Base-by-base conservation (phyloP, 345 rosid genomes). In the Crucihimalaya himalaica region DNA sequence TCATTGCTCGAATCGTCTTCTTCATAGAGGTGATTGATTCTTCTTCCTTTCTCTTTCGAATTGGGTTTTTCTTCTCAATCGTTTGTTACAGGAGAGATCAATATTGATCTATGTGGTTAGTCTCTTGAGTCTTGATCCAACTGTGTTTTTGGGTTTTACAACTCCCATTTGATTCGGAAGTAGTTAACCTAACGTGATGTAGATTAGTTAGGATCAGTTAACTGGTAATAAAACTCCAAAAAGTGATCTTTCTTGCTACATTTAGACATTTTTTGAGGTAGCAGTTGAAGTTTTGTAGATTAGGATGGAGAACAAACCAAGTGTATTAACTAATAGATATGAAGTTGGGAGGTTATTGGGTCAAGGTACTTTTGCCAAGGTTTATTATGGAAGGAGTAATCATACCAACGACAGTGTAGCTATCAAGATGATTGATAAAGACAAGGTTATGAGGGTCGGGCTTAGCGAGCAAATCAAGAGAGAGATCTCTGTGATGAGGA, bases 361-460 rank as follows among this genome's bases (percentile, higher is more conserved):
- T 52, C 97, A 91, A 80, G 97, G 97, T 3, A 83, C 91, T 28
- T 91, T 91, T 70, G 97, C 93, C 0, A 90, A 90, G 75, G 95
- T 90, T 27, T 90, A 88, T 60, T 83, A 82, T 43, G 97, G 72
- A 11, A 86, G 97, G 66, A 88, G 83, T 68, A 78, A 83, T 66
- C 52, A 19, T 21, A 76, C 81, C 1, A 83, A 73, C 67, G 82
- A 84, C 56, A 80, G 92, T 52, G 94, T 88, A 34, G 97, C 97
- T 13, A 80, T 90, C 32, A 90, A 90, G 74, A 80, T 88, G 72
- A 87, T 90, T 45, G 92, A 87, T 45, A 90, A 90, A 39, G 97
- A 90, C 18, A 90, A 88, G 78, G 74, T 88, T 55, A 10, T 80
- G 54, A 83, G 73, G 48, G 87, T 82, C 5, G 94, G 97, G 4